phyloP scores from a whole-genome alignment of 805 yeast species.

The Lachancea fermentati region DNA sequence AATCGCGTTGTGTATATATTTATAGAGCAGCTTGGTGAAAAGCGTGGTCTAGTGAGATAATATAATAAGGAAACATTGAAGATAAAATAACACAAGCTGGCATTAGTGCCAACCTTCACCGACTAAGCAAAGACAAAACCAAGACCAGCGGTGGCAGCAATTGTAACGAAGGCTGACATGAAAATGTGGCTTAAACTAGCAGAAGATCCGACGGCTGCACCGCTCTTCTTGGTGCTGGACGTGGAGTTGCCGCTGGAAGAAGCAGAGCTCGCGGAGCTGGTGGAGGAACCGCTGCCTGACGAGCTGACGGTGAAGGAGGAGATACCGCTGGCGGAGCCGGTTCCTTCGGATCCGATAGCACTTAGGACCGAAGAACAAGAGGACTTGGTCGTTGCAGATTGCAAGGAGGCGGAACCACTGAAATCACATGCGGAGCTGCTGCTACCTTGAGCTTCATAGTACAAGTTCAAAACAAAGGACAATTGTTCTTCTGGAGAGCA shows the following conservation, averaged over 20 bases:
- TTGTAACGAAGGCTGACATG: constrained; percentile 29
- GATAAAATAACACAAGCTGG: too few relatives aligned
- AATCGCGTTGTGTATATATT: too few relatives aligned
- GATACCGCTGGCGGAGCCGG: constrained; percentile 48
- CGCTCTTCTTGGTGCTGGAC: constrained; percentile 15
- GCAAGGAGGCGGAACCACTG: constrained; percentile 59
- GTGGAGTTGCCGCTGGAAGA: constrained; percentile 16
- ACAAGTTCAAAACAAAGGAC: constrained; percentile 58
- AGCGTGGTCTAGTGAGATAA: too few relatives aligned
- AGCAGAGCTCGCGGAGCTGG: constrained; percentile 16
- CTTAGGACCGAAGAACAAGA: constrained; percentile 51
- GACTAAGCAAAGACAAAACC: constrained; percentile 34
- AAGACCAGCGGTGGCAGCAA: constrained; percentile 35
- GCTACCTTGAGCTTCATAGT: constrained; percentile 47
- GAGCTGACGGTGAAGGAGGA: constrained; percentile 31
- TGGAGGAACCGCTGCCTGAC: constrained; percentile 22
- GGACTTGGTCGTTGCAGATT: constrained; percentile 42
- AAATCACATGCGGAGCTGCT: constrained; percentile 55
- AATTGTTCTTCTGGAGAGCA: constrained; percentile 62
- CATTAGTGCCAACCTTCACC: neutral
- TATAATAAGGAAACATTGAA: too few relatives aligned
- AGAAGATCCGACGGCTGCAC: constrained; percentile 26
- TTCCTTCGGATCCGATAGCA: constrained; percentile 67
- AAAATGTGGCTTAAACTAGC: constrained; percentile 27
- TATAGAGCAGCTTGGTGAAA: too few relatives aligned